Base-by-base conservation (phyloP, 73 alveolate genomes). In the Paramecium sexaurelia region DNA sequence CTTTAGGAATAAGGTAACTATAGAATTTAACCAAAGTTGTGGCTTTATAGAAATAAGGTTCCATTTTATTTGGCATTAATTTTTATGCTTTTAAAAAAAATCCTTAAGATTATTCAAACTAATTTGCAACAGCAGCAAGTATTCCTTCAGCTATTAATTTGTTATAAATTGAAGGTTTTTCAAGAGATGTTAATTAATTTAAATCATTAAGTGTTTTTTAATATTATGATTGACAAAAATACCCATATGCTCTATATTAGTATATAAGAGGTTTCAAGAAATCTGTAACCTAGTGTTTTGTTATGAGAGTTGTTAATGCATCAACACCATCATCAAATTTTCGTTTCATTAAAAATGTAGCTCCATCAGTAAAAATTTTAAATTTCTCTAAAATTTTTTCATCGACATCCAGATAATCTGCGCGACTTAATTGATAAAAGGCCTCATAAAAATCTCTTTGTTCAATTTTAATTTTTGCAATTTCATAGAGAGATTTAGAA, bases 361-460 rank as follows among this genome's bases (percentile, higher is more conserved):
- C 99, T 13, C 97, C 98, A 73, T 96, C 99, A 19, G 99, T 94
- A 71, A 95, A 96, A 5, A 92, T 75, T 82, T 92, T 93, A 55
- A 93, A 94, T 32, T 78, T 88, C 32, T 86, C 88, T 26, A 95
- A 90, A 40, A 93, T 87, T 61, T 93, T 92, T 19, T 92, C 56
- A 69, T 95, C 96, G 26, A 94, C 90, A 84, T 95, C 94, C 9
- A 75, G 55, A 55, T 92, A 92, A 17, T 92, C 93, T 15, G 98
- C 97, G 66, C 98, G 92, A 45, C 93, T 68, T 15, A 96, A 94
- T 32, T 94, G 86, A 92, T 92, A 94, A 75, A 82, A 96, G 13
- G 99, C 99, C 41, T 94, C 96, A 87, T 96, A 96, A 68, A 95
- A 96, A 90, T 96, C 99, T 47, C 96, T 96, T 75, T 95, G 94